Conservation (phyloP, 257 asterid species). For the Nicotiana knightiana region DNA sequence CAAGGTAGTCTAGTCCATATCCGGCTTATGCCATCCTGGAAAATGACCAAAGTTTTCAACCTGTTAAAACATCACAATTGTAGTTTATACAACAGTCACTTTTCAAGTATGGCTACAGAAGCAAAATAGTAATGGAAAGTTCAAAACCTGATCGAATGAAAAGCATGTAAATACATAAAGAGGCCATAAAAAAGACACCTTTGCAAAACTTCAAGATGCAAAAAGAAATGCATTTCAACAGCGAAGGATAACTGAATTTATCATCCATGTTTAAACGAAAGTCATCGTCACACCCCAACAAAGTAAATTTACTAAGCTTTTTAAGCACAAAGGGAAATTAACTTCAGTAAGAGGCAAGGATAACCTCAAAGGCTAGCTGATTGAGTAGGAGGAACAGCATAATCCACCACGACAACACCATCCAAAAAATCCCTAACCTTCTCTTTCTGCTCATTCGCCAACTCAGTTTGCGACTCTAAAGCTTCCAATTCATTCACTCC, state of each 20-base stretch:
- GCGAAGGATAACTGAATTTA: not conserved
- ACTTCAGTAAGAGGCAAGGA: not conserved
- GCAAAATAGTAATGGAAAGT: not conserved
- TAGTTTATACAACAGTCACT: not conserved
- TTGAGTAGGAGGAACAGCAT: conserved; percentile 32
- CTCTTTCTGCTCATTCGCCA: conserved; percentile 45
- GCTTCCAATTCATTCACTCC: conserved; percentile 50
- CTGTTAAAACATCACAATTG: not conserved
- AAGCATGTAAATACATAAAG: not conserved
- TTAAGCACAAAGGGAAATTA: not conserved
- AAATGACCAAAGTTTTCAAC: not conserved
- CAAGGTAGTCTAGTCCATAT: too few species aligned
- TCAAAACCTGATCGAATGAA: not conserved
- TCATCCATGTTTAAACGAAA: not conserved
- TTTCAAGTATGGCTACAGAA: not conserved
- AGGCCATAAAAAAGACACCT: not conserved
- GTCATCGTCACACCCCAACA: not conserved
- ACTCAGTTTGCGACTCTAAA: conserved; percentile 43
- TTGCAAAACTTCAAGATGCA: not conserved
- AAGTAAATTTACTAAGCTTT: not conserved
- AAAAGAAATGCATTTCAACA: not conserved
- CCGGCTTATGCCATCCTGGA: not conserved
- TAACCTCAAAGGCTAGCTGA: conserved; percentile 42
- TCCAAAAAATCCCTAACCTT: conserved; percentile 57
- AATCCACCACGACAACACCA: conserved; percentile 62